A percentile compares a stretch with the other conserved stretches of the same genome.
Conservation (phyloP, 495 filamentous ascomycete genomes). For the Penicillium dipodomyicola region DNA sequence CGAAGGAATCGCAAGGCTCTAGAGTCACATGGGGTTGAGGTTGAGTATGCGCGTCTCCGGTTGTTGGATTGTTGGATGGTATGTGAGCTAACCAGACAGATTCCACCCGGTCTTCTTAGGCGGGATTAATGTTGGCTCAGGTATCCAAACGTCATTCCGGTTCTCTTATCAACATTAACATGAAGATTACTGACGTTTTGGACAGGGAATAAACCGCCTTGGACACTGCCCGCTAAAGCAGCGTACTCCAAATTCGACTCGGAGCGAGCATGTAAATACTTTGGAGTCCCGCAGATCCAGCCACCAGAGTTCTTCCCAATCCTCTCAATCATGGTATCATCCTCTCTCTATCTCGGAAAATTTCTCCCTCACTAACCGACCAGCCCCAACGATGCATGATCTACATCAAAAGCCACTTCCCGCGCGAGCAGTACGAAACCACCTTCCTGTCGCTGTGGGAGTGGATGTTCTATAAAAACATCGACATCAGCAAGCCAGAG, state of each 20-base stretch:
- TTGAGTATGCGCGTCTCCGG: slow-evolving; percentile 52
- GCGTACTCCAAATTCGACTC: slow-evolving; percentile 53
- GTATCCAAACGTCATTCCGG: slow-evolving; percentile 28
- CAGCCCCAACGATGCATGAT: slow-evolving; percentile 63
- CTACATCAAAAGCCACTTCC: slow-evolving; percentile 57
- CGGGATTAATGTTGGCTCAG: slow-evolving; percentile 63
- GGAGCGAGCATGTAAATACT: slow-evolving; percentile 53
- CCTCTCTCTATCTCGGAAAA: not conserved
- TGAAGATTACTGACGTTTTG: not conserved
- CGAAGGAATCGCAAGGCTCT: slow-evolving; percentile 52
- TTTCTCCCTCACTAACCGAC: not conserved
- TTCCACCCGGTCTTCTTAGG: slow-evolving; percentile 71
- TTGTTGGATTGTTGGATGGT: slow-evolving; percentile 2
- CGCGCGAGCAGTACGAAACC: slow-evolving; percentile 38
- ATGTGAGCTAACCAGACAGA: slow-evolving; percentile 35
- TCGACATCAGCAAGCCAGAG: slow-evolving; percentile 50
- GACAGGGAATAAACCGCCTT: slow-evolving; percentile 70
- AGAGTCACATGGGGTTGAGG: slow-evolving; percentile 53
- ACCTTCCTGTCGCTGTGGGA: slow-evolving; percentile 47
- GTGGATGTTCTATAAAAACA: slow-evolving; percentile 45
- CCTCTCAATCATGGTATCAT: slow-evolving; percentile 39
- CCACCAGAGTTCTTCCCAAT: slow-evolving; percentile 54
- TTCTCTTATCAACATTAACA: too few species aligned
- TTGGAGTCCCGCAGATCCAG: slow-evolving; percentile 43
- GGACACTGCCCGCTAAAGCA: slow-evolving; percentile 66